Evolutionary conservation across 1,284 basidiomycete genomes (phyloP).

Genomic region (Heliocybe sulcata): DNA sequence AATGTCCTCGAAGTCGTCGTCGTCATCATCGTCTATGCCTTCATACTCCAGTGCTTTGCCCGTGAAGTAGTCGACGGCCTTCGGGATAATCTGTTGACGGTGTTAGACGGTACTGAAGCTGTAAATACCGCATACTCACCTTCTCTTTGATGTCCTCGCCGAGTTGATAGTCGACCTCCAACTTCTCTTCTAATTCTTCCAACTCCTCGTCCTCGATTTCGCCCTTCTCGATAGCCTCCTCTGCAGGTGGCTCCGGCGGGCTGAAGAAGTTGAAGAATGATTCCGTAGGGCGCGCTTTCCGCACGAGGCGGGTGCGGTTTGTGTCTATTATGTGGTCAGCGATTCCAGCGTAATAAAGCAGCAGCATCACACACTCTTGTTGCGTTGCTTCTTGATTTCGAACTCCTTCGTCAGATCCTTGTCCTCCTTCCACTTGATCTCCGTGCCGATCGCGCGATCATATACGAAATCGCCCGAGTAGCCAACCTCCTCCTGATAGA

Average conservation of each 20-base stretch:
- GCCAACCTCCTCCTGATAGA: slow-evolving; percentile 91
- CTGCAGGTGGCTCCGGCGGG: slow-evolving; percentile 73
- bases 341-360: background rate
- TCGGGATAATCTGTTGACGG: slow-evolving; percentile 76
- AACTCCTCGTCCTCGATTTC: slow-evolving; percentile 83
- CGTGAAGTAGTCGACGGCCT: slow-evolving; percentile 93
- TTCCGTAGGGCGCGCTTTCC: slow-evolving; percentile 82
- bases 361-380: slow-evolving; percentile 72
- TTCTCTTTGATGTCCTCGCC: slow-evolving; percentile 98
- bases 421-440: slow-evolving; percentile 97
- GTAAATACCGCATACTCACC: slow-evolving; percentile 29
- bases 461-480: slow-evolving; percentile 95
- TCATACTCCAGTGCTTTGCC: slow-evolving; percentile 94
- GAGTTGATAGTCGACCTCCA: slow-evolving; percentile 97
- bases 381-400: slow-evolving; percentile 98
- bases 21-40: slow-evolving; percentile 66
- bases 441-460: slow-evolving; percentile 85
- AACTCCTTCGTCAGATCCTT: slow-evolving; percentile 97
- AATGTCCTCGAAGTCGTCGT: slow-evolving; percentile 56
- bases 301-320: slow-evolving; percentile 87
- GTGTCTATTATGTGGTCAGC: slow-evolving; percentile 50
- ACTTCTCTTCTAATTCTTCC: slow-evolving; percentile 85
- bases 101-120: background rate
- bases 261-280: slow-evolving; percentile 98
- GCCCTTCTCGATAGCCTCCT: slow-evolving; percentile 66